phyloP scores from a whole-genome alignment of 1,284 basidiomycete genomes.

The Rhodotorula sp. region DNA sequence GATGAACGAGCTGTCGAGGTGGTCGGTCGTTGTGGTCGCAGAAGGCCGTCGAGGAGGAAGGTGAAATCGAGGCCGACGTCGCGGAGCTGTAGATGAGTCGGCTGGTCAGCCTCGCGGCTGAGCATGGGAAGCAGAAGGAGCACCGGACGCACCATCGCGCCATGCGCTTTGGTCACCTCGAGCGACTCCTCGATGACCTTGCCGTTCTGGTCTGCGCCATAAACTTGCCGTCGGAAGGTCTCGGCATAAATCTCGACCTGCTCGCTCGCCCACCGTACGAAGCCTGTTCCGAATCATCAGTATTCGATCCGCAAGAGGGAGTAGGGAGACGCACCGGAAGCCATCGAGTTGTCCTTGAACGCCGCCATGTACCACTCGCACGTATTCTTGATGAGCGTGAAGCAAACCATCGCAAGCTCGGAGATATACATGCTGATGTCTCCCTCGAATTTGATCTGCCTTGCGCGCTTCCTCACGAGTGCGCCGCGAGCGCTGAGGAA shows the following conservation, averaged over 20 bases:
- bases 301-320: too few relatives aligned
- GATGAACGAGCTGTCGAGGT: neutral
- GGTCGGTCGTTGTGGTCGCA: slow-evolving; percentile 47
- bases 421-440: slow-evolving; percentile 74
- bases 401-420: slow-evolving; percentile 76
- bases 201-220: slow-evolving; percentile 69
- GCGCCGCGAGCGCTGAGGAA: slow-evolving; percentile 78
- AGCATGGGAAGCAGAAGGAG: neutral
- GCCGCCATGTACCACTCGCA: slow-evolving; percentile 96
- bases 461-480: slow-evolving; percentile 70
- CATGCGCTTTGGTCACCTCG: slow-evolving; percentile 70
- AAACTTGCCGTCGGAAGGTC: slow-evolving; percentile 88
- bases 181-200: slow-evolving; percentile 71
- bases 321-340: slow-evolving; percentile 65
- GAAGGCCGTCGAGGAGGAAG: slow-evolving; percentile 71
- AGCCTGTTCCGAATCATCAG: slow-evolving; percentile 66
- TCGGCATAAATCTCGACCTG: slow-evolving; percentile 81
- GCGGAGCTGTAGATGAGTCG: slow-evolving; percentile 61
- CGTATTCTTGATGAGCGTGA: slow-evolving; percentile 89
- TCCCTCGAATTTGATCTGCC: slow-evolving; percentile 88
- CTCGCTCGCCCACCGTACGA: slow-evolving; percentile 89
- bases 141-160: slow-evolving; percentile 64
- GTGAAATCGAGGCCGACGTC: slow-evolving; percentile 91
- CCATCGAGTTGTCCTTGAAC: slow-evolving; percentile 90
- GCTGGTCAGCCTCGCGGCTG: neutral